phyloP scores from a whole-genome alignment of 176 grass and related monocot genomes.

The Juncus inflexus region DNA sequence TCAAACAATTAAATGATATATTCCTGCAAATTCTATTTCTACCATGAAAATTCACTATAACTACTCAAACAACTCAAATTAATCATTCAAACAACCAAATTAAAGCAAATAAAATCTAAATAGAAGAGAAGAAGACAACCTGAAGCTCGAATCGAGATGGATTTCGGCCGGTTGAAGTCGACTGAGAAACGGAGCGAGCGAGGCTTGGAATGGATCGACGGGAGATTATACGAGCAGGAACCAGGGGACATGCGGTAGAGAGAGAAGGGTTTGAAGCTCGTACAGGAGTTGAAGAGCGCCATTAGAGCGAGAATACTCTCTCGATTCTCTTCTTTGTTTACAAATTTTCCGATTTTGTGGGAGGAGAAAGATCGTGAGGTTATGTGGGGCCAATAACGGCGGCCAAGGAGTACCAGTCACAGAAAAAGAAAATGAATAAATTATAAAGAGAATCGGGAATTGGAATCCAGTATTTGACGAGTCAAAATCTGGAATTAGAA shows the following conservation, averaged over 20 bases:
- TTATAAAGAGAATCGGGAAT: too few relatives aligned
- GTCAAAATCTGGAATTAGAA: too few relatives aligned
- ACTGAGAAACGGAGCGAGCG: conserved; percentile 16
- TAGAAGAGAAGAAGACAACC: neutral
- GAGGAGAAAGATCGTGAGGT: neutral
- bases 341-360: neutral
- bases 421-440: too few relatives aligned
- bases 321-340: neutral
- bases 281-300: conserved; percentile 18
- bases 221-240: neutral
- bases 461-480: too few relatives aligned
- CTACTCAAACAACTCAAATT: neutral
- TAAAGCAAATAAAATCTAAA: neutral
- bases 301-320: neutral
- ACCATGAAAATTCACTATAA: neutral
- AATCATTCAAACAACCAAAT: neutral
- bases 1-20: neutral
- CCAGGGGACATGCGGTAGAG: conserved; percentile 2
- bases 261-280: neutral
- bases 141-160: conserved; percentile 16
- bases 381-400: neutral
- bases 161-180: conserved; percentile 12
- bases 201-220: conserved; percentile 14
- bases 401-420: too few relatives aligned
- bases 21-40: neutral